Conservation (phyloP, 176 grass and related monocot genomes). For the Oryza punctata region DNA sequence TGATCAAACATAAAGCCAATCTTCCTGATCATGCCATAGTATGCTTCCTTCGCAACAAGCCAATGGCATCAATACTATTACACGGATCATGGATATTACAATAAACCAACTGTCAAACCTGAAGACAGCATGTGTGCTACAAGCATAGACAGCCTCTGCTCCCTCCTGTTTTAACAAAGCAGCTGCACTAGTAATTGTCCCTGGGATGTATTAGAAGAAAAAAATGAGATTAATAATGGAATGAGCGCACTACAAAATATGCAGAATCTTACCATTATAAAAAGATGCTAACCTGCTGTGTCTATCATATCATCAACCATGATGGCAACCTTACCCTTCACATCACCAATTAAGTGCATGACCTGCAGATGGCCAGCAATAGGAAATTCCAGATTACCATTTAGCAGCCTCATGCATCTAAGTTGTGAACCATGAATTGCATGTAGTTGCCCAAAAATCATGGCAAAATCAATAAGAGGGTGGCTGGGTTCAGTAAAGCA, state of each 20-base stretch:
- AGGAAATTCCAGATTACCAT: conserved; percentile 8
- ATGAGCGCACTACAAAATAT: background rate
- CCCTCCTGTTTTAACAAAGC: conserved; percentile 88
- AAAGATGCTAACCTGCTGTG: conserved; percentile 71
- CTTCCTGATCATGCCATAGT: too few species aligned
- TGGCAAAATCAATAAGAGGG: background rate
- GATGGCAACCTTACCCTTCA: conserved; percentile 93
- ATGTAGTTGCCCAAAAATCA: background rate
- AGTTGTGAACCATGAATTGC: background rate
- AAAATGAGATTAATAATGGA: background rate
- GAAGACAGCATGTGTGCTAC: conserved; percentile 97
- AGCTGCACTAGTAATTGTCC: conserved; percentile 86
- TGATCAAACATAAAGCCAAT: too few species aligned
- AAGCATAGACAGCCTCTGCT: conserved; percentile 95
- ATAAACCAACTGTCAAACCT: conserved; percentile 55
- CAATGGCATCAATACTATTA: conserved; percentile 1
- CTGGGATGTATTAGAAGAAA: conserved; percentile 37
- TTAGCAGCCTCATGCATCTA: background rate
- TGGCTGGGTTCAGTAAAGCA: background rate
- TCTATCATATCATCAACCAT: conserved; percentile 99
- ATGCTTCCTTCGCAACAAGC: background rate
- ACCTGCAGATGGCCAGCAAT: conserved; percentile 55
- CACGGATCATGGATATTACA: background rate
- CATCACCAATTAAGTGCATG: conserved; percentile 98
- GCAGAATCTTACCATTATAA: background rate